Base-by-base conservation (phyloP, 306 rosid species). In the Heteromeles arbutifolia region DNA sequence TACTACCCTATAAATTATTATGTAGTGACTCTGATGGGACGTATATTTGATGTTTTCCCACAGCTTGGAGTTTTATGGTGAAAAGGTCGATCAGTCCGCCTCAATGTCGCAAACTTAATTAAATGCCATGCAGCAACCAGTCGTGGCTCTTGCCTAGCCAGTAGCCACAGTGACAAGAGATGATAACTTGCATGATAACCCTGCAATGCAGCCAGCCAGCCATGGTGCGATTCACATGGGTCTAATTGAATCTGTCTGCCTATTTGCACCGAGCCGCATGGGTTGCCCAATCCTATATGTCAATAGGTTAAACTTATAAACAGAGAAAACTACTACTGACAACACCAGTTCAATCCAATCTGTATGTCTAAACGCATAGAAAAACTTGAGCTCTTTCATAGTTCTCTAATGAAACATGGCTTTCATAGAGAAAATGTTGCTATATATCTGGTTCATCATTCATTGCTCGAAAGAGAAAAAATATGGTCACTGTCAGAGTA, bases 11-110 rank as follows among this genome's bases (percentile, higher is more conserved):
- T 73, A 5, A 57, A 31, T 41, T 37, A 57, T 57, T 56, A 24
- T 72, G 62, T 6, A 22, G 11, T 28, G 41, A 58, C 10, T 17
- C 22, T 31, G 68, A 59, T 13, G 34, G 34, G 13, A 59, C 65
- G 34, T 22, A 5, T 8, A 56, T 44, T n/a, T 25, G 41, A 19
- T 54, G n/a, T 37, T 37, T 45, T 37, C 22, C 53, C 56, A 15
- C 5, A 1, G 41, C 67, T 43, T 74, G 77, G 43, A 74, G 69
- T 3, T 43, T 41, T 61, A 21, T 74, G 77, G 77, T 74, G 69
- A 61, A 74, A 74, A 26, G 4, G 26, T 32, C 50, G 70, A 4
- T n/a, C 52, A n/a, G 50, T 66, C 70, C 18, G 21, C 3, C 43
- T 64, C 68, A 64, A 6, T 64, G 68, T 64, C 68, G 22, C 68